phyloP scores from a whole-genome alignment of 768 basidiomycete species.

The Sutorius australiensis region DNA sequence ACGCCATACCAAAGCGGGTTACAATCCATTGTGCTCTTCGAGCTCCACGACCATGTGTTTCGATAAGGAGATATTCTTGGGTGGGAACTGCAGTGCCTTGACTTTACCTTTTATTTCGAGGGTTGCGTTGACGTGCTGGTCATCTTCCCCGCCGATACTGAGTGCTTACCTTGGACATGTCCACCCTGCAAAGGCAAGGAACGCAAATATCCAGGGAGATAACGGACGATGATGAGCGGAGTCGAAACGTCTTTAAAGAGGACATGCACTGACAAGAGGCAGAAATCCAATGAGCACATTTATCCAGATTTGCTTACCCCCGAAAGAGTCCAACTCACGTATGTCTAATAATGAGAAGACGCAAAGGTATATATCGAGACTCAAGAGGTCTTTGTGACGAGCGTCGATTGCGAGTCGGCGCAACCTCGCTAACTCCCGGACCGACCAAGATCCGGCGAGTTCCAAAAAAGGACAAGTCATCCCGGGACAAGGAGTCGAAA shows the following conservation, averaged over 20 bases:
- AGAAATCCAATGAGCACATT: background rate
- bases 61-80: slow-evolving; percentile 25
- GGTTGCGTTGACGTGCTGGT: slow-evolving; percentile 8
- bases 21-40: slow-evolving; percentile 1
- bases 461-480: slow-evolving; percentile 4
- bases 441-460: background rate
- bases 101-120: background rate
- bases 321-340: background rate
- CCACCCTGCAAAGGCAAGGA: background rate
- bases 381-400: background rate
- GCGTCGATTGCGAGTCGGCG: no score
- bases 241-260: background rate
- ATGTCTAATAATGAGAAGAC: background rate
- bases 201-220: background rate
- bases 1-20: slow-evolving; percentile 16
- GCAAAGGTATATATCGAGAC: background rate
- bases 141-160: background rate
- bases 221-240: background rate
- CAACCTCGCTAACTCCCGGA: background rate
- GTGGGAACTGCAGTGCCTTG: background rate
- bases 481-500: background rate
- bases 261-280: background rate
- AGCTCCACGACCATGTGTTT: slow-evolving; percentile 7
- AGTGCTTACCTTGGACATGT: background rate
- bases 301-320: background rate